These are phyloP conservation scores for Plasmodium gallinaceum DNA, from an alignment of 169 alveolate species.

Conservation along the genomic window DNA sequence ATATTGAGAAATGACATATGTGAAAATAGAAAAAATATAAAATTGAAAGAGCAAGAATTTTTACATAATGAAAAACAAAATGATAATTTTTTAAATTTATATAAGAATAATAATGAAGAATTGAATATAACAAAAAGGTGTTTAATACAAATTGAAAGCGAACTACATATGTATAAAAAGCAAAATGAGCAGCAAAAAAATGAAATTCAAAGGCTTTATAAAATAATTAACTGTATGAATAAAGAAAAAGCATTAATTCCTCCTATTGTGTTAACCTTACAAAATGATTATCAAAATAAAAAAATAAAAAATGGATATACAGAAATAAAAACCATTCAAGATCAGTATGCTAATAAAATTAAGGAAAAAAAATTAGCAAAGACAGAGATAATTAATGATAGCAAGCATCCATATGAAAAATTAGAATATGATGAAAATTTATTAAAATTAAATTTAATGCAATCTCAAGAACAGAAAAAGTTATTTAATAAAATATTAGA, in stretches of 20 bases:
- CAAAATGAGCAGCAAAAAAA: constrained; percentile 76
- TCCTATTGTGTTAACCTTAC: constrained; percentile 69
- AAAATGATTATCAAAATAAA: constrained; percentile 31
- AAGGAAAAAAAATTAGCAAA: constrained; percentile 41
- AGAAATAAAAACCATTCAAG: constrained; percentile 21
- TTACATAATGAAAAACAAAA: constrained; percentile 64
- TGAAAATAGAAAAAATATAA: constrained; percentile 30
- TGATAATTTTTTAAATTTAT: constrained; percentile 66
- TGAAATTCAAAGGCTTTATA: constrained; percentile 69
- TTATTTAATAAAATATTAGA: constrained; percentile 74
- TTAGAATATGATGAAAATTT: constrained; percentile 41
- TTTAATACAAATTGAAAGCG: constrained; percentile 74
- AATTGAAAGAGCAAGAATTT: constrained; percentile 58
- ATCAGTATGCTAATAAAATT: background rate
- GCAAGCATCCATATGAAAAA: background rate
- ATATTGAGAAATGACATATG: constrained; percentile 58
- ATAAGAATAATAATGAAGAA: constrained; percentile 77
- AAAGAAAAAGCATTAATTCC: constrained; percentile 61
- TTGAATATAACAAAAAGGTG: constrained; percentile 73
- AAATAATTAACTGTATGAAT: constrained; percentile 74
- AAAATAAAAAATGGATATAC: constrained; percentile 21
- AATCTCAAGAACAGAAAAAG: constrained; percentile 69
- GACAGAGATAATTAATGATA: constrained; percentile 18
- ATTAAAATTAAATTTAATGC: constrained; percentile 51
- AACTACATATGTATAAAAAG: constrained; percentile 70